Conservation (phyloP, 306 rosid species). For the Dryas drummondii region DNA sequence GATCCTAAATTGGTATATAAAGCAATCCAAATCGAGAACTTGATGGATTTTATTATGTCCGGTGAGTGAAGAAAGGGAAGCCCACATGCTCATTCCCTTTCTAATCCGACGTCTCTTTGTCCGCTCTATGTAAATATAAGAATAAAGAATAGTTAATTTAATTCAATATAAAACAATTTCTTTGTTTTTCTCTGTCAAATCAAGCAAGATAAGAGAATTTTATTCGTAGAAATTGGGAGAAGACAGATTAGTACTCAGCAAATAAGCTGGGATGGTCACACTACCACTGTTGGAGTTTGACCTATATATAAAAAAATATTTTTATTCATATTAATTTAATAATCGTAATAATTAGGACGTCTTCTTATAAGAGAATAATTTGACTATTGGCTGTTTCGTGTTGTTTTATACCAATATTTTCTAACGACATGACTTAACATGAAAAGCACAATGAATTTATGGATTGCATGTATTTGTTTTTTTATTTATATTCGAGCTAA, state of each 20-base stretch:
- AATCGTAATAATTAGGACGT: not conserved
- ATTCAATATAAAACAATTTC: not conserved
- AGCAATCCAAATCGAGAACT: constrained; percentile 30
- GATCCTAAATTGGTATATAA: constrained; percentile 35
- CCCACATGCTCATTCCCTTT: constrained; percentile 47
- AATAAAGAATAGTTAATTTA: not conserved
- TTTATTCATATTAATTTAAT: too few species aligned
- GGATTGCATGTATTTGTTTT: too few species aligned
- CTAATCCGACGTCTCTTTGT: constrained; percentile 48
- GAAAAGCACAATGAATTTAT: too few species aligned
- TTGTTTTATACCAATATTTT: not conserved
- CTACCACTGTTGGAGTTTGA: constrained; percentile 13
- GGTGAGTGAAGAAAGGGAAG: constrained; percentile 33
- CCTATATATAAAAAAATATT: not conserved
- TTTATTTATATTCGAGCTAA: too few species aligned
- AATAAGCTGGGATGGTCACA: not conserved
- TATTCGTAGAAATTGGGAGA: not conserved
- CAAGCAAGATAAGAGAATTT: not conserved
- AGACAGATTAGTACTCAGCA: constrained; percentile 11
- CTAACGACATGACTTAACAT: too few species aligned
- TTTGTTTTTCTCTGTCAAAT: constrained; percentile 6
- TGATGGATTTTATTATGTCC: constrained; percentile 25
- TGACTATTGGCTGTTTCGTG: not conserved
- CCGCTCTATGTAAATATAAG: constrained; percentile 26
- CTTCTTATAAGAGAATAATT: not conserved